phyloP scores from a whole-genome alignment of 768 basidiomycete species.

The Rubroboletus satanas region DNA sequence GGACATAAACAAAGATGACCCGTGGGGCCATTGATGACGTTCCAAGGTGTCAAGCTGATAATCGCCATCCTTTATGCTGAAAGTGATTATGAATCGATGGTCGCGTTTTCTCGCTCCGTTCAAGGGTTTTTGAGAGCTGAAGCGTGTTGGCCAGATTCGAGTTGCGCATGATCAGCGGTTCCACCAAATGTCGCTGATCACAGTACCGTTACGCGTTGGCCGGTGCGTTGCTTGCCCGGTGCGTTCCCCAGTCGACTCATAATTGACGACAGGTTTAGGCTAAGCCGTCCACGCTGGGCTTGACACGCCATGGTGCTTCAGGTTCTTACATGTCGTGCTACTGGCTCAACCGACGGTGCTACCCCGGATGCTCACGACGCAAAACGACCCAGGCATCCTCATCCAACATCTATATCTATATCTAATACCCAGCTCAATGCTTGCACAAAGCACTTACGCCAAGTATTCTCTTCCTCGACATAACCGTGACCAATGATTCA shows the following conservation, averaged over 20 bases:
- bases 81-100: background rate
- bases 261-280: background rate
- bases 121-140: background rate
- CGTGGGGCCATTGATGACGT: background rate
- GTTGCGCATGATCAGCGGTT: background rate
- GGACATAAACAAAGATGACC: background rate
- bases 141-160: background rate
- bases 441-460: background rate
- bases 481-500: no score
- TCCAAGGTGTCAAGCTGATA: background rate
- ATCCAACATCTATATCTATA: background rate
- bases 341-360: no score
- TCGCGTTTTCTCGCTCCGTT: background rate
- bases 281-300: background rate
- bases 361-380: background rate
- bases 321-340: background rate
- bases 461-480: no score
- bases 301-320: background rate
- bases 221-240: background rate
- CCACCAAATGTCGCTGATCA: background rate
- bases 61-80: background rate
- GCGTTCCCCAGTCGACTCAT: background rate
- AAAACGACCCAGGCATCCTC: background rate
- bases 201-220: background rate
- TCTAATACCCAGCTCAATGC: background rate